Conservation (phyloP, 129 eudicot species). For the Escallonia herrerae region DNA sequence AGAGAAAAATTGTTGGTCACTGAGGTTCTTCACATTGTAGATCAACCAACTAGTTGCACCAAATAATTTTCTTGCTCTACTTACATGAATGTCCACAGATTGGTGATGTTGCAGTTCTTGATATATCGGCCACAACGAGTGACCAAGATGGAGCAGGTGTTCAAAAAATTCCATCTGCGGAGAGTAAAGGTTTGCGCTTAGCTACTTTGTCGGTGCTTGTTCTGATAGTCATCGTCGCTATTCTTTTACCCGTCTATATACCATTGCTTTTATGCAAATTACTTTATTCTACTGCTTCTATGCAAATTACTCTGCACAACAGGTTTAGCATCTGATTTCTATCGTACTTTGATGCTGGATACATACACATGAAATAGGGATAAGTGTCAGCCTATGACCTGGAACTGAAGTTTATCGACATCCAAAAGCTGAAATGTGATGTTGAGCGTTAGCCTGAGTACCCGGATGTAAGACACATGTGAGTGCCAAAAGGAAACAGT, state of each 20-base stretch:
- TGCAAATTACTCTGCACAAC: too few relatives aligned
- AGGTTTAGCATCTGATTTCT: too few relatives aligned
- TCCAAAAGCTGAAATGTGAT: too few relatives aligned
- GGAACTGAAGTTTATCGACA: too few relatives aligned
- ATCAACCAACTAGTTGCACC: neutral
- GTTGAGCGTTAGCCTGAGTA: too few relatives aligned
- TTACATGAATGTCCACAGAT: slow-evolving; percentile 31
- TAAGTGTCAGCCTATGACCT: too few relatives aligned
- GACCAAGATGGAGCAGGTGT: slow-evolving; percentile 64
- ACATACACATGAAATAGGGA: too few relatives aligned
- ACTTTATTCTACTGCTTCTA: neutral
- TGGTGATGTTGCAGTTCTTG: slow-evolving; percentile 90
- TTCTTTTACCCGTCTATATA: neutral
- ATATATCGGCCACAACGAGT: slow-evolving; percentile 84
- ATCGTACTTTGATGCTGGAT: too few relatives aligned
- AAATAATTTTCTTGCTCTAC: neutral
- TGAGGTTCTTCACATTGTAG: neutral
- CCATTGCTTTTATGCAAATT: neutral
- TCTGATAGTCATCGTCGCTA: neutral
- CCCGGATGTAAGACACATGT: too few relatives aligned
- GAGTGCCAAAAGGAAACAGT: too few relatives aligned
- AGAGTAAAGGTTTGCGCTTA: slow-evolving; percentile 62
- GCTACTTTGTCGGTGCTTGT: slow-evolving; percentile 3
- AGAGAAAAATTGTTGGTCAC: too few relatives aligned
- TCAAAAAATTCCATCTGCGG: slow-evolving; percentile 89